Base-by-base conservation (phyloP, 1,284 basidiomycete genomes). In the Ceratobasidium sp. region DNA sequence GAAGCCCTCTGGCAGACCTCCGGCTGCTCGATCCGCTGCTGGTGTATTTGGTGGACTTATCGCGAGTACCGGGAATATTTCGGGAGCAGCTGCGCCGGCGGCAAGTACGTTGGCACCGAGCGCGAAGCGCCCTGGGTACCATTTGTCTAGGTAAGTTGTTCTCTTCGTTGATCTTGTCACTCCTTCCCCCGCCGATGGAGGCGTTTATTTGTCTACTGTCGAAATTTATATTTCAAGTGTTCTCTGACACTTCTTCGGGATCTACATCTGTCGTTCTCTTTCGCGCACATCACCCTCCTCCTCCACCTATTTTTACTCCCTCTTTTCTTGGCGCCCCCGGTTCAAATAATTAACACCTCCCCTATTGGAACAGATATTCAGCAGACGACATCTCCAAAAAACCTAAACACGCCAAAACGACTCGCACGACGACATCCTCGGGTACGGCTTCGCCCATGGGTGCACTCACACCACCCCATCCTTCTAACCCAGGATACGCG, bases 31-130 rank as follows among this genome's bases (percentile, higher is more conserved):
- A 59, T 88, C 84, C 74, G 87, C 85, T 7, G 92, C 86, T 0
- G 92, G 93, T 5, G 91, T 92, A 0, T 89, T 93, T 78, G 93
- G 91, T 14, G 88, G 90, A 7, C 86, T 95, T 56, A 89, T 95
- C 51, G 89, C 91, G 29, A 90, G 88, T 76, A 91, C 93, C 0
- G 90, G 89, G 1, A 91, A 90, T 77, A 82, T 90, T 41, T 84
- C 84, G 14, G 90, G 89, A 29, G 84, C 85, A 1, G 91, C 90
- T 3, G 87, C 90, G 0, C 91, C 91, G 0, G 78, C 81, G 3
- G 81, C 85, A 8, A 86, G 86, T 24, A 84, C 85, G 24, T 83
- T 94, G 22, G 90, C 88, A 24, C 91, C 93, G 9, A 87, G 90
- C 73, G 83, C 90, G n/a, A 88, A 89, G 78, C 83, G 90, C 45